A percentile compares a stretch with the other conserved stretches of the same genome.
These are phyloP conservation scores for Dothidotthia symphoricarpi DNA, from an alignment of 2,329 filamentous ascomycete genomes.

Conservation along the genomic window DNA sequence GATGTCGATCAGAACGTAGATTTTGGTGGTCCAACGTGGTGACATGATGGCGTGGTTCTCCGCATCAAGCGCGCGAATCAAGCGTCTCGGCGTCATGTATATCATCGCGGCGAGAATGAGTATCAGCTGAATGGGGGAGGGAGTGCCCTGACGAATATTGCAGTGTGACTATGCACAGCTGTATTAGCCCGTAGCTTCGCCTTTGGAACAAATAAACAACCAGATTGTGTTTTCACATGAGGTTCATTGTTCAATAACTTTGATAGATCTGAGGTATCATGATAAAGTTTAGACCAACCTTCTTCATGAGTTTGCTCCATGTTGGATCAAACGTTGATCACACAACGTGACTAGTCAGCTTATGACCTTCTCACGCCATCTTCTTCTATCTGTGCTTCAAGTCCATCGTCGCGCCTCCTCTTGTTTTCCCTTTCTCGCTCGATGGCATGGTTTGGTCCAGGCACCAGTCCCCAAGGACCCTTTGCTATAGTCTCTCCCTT, in stretches of 20 bases:
- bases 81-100: constrained; percentile 49
- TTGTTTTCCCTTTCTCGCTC: no score
- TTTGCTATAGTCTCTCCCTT: constrained; percentile 18
- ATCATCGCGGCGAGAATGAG: constrained; percentile 49
- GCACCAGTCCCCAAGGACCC: constrained; percentile 13
- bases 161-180: no score
- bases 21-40: constrained; percentile 24
- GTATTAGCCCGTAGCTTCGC: no score
- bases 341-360: no score
- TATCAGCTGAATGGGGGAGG: constrained; percentile 45
- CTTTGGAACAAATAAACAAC: no score
- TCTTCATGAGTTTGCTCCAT: no score
- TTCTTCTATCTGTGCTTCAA: constrained; percentile 6
- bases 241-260: no score
- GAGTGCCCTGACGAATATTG: not conserved
- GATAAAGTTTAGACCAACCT: no score
- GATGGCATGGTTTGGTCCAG: constrained; percentile 8
- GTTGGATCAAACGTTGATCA: no score
- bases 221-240: no score
- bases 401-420: constrained; percentile 1
- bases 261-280: no score
- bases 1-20: constrained; percentile 17
- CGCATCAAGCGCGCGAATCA: constrained; percentile 41
- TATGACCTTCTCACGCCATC: no score
- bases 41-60: constrained; percentile 42